Conservation (phyloP, 2,329 filamentous ascomycete species). For the Fusarium decemcellulare region DNA sequence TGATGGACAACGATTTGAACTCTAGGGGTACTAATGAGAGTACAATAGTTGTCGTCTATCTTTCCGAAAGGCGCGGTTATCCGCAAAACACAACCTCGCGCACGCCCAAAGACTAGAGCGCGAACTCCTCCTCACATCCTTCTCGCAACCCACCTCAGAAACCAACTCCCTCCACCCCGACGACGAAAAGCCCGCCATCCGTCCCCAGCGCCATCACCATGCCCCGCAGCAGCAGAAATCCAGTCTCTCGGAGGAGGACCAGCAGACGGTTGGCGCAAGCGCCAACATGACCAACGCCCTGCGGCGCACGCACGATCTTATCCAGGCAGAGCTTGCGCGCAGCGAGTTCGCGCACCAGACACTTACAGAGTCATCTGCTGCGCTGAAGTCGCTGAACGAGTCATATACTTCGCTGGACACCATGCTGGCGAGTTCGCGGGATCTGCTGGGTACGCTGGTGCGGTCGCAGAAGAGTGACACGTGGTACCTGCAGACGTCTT, state of each 20-base stretch:
- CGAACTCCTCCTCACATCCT: conserved; percentile 79
- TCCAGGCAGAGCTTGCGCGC: conserved; percentile 86
- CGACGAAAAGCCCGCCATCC: conserved; percentile 42
- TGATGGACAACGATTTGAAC: neutral
- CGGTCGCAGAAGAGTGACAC: conserved; percentile 95
- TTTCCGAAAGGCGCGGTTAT: conserved; percentile 87
- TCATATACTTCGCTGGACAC: conserved; percentile 85
- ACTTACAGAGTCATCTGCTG: conserved; percentile 85
- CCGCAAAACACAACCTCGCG: conserved; percentile 82
- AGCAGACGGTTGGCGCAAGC: conserved; percentile 81
- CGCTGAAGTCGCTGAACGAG: conserved; percentile 84
- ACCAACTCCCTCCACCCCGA: conserved; percentile 48
- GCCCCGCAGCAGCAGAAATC: conserved; percentile 52
- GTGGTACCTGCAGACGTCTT: conserved; percentile 94
- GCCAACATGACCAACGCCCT: conserved; percentile 88
- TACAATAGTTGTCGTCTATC: conserved; percentile 67
- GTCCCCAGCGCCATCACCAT: conserved; percentile 45
- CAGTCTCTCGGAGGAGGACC: conserved; percentile 73
- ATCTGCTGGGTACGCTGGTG: conserved; percentile 83
- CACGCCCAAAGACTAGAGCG: conserved; percentile 82
- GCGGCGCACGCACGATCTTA: conserved; percentile 87
- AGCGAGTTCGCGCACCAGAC: conserved; percentile 94
- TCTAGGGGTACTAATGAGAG: conserved; percentile 13
- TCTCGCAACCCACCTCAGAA: conserved; percentile 61
- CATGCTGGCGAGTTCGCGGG: conserved; percentile 80